Evolutionary conservation across 2,329 filamentous ascomycete genomes (phyloP), one percentile per base, ranked within the genome.

Genomic region (Xylaria multiplex): DNA sequence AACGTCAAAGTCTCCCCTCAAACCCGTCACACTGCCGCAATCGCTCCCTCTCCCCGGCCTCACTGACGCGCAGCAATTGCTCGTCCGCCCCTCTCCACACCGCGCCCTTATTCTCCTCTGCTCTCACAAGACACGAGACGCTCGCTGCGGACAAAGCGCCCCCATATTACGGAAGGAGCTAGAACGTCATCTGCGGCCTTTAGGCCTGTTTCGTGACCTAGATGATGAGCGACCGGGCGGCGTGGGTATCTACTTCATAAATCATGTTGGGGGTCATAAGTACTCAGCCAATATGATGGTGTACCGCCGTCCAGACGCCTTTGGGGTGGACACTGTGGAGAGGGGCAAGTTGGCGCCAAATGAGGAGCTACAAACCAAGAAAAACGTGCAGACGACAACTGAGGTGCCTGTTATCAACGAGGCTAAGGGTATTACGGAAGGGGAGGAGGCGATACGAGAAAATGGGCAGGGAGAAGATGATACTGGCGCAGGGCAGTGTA

Each of bases 231-330:
- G 96, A 64, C 93, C 94, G 0, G 95, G 95, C 11, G 96, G 96
- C 13, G 95, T 97, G 6, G 95, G 93, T 0, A 92, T 99, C 70
- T 97, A 97, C 81, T 98, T 97, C 77, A 96, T 98, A 76, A 95
- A 90, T 71, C 96, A 99, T 76, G 93, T 97, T 2, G 96, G 96
- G 32, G 96, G 96, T 0, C 96, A 99, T 83, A 97, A 97, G 82
- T 98, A 97, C 81, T 90, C 90, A 53, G 96, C 96, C 32, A 99
- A 99, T 74, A 88, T 98, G 72, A 92, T 99, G 83, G 84, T 99
- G 1, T 98, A 99, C 78, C 87, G 96, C 9, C 85, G 86, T 60
- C 83, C 82, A 6, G 82, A 88, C 72, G 83, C 86, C 0, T 88
- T 87, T 73, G 86, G 85, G 0, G 72, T 86, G 48, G 86, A 88